Percentiles rank a stretch among this genome's conserved stretches.
Evolutionary conservation across 768 basidiomycete genomes (phyloP).

Genomic region (Calocybe gangraenosa): DNA sequence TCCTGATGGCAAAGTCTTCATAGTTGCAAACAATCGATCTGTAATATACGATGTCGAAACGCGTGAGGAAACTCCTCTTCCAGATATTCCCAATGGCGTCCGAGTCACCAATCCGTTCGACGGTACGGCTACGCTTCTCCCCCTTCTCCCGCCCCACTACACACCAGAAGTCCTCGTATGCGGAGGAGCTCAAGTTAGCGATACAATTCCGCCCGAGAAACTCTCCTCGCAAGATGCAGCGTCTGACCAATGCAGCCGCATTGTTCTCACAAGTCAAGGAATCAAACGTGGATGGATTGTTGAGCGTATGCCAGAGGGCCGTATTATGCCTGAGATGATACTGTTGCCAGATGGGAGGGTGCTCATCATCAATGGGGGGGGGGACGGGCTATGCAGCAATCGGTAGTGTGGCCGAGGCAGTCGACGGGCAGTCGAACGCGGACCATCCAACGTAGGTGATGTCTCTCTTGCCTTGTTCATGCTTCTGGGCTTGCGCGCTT

Average conservation of each 20-base stretch:
- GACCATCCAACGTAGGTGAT: slow-evolving; percentile 22
- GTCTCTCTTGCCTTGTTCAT: neutral
- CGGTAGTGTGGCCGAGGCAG: slow-evolving; percentile 23
- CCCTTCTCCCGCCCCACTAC: slow-evolving; percentile 31
- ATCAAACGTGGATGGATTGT: slow-evolving; percentile 37
- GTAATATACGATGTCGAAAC: slow-evolving; percentile 37
- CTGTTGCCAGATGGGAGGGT: slow-evolving; percentile 36
- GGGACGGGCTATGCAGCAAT: slow-evolving; percentile 36
- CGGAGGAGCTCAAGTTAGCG: slow-evolving; percentile 33
- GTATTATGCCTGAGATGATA: slow-evolving; percentile 32
- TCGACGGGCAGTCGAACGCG: slow-evolving; percentile 19
- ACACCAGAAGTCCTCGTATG: slow-evolving; percentile 42
- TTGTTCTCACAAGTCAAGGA: slow-evolving; percentile 23
- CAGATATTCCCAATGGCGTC: slow-evolving; percentile 37
- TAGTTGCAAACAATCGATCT: slow-evolving; percentile 34
- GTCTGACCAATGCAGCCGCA: slow-evolving; percentile 35
- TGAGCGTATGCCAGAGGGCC: slow-evolving; percentile 35
- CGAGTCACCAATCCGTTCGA: slow-evolving; percentile 34
- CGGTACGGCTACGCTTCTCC: slow-evolving; percentile 30
- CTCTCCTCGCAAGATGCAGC: slow-evolving; percentile 34
- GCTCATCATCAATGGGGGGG: slow-evolving; percentile 29
- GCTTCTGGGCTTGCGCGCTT: too few species aligned
- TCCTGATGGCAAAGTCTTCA: slow-evolving; percentile 36
- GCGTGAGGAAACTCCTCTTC: slow-evolving; percentile 33
- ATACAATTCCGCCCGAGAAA: slow-evolving; percentile 21